Evolutionary conservation across 306 rosid genomes (phyloP), one percentile per base, ranked within the genome.

Genomic region (Quercus gilva): DNA sequence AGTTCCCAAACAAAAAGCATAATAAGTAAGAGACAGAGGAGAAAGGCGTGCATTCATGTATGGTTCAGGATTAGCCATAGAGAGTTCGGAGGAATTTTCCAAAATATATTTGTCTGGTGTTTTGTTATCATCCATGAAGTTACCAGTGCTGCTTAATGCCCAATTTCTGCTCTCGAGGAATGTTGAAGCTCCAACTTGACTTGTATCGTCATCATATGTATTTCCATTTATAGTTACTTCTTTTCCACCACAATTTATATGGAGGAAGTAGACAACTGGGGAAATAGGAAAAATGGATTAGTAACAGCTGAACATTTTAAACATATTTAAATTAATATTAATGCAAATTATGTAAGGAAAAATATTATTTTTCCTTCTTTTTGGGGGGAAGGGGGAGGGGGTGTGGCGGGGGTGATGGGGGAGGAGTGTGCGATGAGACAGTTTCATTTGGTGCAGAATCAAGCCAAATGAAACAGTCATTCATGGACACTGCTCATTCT

Each of bases 31-130:
- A 78, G 89, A 83, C 71, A 83, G 72, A 52, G 91, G 83, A 55
- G 91, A 85, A 78, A 88, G 73, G 17, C 91, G 89, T 41, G 91
- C 91, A 11, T 2, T 80, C 35, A 17, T 78, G 69, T 88, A 85
- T 28, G 82, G 79, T 53, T 76, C 72, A 52, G 88, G 83, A 55
- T 81, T 26, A 31, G 35, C n/a, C 61, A 77, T 63, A 8, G 77
- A 31, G 26, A 84, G 86, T 23, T 12, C 73, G 2, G 83, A 78
- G 20, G 61, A 1, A 77, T 87, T 84, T 33, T 15, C 33, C 35
- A 0, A 1, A 11, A 43, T 56, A 73, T 55, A 79, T 5, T 2
- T 26, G 19, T 87, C 82, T 1, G 1, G 3, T 37, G 2, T 1
- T 6, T 0, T 6, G 55, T 31, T 28, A 70, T 79, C 75, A 33